Base-by-base conservation (phyloP, 75 land plant species). In the Cryptomeria japonica region DNA sequence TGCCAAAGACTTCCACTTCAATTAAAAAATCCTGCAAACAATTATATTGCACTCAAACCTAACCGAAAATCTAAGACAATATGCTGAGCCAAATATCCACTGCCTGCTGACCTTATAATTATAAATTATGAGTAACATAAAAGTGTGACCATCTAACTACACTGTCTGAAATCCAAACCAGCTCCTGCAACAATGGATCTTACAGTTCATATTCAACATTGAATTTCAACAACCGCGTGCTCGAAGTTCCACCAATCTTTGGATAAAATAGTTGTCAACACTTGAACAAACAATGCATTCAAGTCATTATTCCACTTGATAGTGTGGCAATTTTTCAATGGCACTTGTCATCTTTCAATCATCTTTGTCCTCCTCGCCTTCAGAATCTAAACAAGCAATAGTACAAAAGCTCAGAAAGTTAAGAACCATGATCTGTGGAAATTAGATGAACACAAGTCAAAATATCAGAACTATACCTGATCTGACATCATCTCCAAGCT, bases 401-500 rank as follows among this genome's bases (percentile, higher is more conserved):
- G 37, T 34, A 75, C 77, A 75, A 72, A 72, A 14, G 8, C 77
- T 25, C 28, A 28, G 7, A 7, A 22, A 64, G 37, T 75, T 34
- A 11, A 75, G 77, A 75, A 34, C 12, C 77, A 75, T 13, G 16
- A 11, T 12, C 16, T 34, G 14, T 34, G 16, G 37, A 75, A n/a
- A 34, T 32, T 14, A 32, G 34, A 75, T 32, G 77, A 75, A 75
- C 77, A 75, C 13, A 34, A 25, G 32, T 11, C 15, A 64, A 34
- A 75, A 75, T 72, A 75, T 12, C 38, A 75, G 34, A 75, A 75
- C 3, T 75, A 51, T 88, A 97, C 99, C 99, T 84, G 99, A 98
- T 83, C 98, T 93, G 53, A 98, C 99, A 94, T 98, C 99, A n/a
- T 98, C 99, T 68, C 95, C 92, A 64, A 98, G 56, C 78, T 92